A percentile compares a stretch with the other conserved stretches of the same genome.
phyloP scores from a whole-genome alignment of 805 yeast species.

The Yarrowia keelungensis region DNA sequence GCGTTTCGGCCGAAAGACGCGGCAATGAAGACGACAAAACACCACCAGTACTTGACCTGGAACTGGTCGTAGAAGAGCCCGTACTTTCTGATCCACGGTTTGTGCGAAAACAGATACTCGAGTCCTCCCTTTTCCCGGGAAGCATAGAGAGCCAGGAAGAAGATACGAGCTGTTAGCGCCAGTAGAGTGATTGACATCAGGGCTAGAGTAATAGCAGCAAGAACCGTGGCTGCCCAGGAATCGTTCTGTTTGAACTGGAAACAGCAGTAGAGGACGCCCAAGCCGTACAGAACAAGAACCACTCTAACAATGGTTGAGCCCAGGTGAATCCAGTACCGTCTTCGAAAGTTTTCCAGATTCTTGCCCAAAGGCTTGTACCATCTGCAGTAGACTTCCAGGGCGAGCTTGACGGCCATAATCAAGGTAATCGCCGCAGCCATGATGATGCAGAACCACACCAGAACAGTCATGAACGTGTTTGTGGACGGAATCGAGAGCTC shows the following conservation, averaged over 20 bases:
- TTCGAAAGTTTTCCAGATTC: slow-evolving; percentile 43
- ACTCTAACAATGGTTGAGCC: slow-evolving; percentile 46
- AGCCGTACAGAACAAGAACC: slow-evolving; percentile 48
- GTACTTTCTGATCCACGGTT: slow-evolving; percentile 48
- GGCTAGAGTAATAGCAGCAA: slow-evolving; percentile 48
- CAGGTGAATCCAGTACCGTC: slow-evolving; percentile 44
- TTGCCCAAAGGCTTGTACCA: slow-evolving; percentile 29
- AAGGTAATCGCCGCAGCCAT: slow-evolving; percentile 44
- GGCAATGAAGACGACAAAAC: slow-evolving; percentile 45
- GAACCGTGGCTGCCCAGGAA: slow-evolving; percentile 47
- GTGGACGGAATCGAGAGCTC: slow-evolving; percentile 48
- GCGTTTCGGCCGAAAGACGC: slow-evolving; percentile 48
- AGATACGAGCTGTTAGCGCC: slow-evolving; percentile 45
- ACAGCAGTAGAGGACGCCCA: slow-evolving; percentile 48
- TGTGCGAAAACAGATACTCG: slow-evolving; percentile 45
- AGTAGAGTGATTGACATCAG: slow-evolving; percentile 45
- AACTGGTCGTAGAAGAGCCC: slow-evolving; percentile 51
- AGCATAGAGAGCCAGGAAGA: slow-evolving; percentile 45
- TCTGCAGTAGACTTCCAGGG: slow-evolving; percentile 43
- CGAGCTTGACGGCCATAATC: slow-evolving; percentile 45
- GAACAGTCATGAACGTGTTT: slow-evolving; percentile 48
- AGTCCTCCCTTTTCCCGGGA: slow-evolving; percentile 43
- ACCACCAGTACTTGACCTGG: slow-evolving; percentile 49
- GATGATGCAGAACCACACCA: slow-evolving; percentile 49
- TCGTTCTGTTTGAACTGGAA: slow-evolving; percentile 49